These are phyloP conservation scores for Immersiella caudata DNA, from an alignment of 495 filamentous ascomycete genomes.

Conservation along the genomic window DNA sequence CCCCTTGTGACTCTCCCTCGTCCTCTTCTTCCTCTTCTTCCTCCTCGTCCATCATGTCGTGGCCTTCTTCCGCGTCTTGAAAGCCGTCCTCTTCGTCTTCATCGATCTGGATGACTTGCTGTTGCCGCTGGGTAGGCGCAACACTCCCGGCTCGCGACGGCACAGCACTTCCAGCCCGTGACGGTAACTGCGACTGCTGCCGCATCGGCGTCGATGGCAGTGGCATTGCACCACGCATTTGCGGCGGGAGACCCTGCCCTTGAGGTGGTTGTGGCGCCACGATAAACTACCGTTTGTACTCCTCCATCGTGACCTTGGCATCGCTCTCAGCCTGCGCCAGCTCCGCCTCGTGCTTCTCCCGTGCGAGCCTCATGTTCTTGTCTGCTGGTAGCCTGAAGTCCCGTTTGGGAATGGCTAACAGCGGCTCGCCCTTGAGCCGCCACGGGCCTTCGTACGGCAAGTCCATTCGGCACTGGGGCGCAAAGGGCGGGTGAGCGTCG, in stretches of 20 bases:
- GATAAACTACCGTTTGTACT: not conserved
- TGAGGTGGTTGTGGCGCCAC: not conserved
- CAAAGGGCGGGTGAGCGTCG: constrained; percentile 23
- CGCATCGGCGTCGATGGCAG: not conserved
- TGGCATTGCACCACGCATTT: too few species aligned
- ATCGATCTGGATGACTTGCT: not conserved
- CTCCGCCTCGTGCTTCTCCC: not conserved
- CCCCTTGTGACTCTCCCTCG: not conserved
- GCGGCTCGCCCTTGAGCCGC: not conserved
- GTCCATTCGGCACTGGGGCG: constrained; percentile 12
- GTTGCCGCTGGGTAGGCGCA: not conserved
- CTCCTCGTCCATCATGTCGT: not conserved
- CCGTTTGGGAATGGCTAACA: not conserved
- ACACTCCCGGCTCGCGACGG: not conserved
- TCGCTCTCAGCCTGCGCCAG: not conserved
- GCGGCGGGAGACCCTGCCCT: not conserved
- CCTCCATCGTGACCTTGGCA: not conserved
- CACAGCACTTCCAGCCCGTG: not conserved
- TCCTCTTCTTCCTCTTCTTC: not conserved
- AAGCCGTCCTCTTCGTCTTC: not conserved
- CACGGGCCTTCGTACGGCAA: not conserved
- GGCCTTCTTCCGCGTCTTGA: not conserved
- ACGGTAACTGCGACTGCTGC: not conserved
- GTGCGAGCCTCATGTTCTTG: not conserved
- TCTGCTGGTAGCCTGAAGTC: not conserved